Evolutionary conservation across 169 alveolate genomes (phyloP).

Genomic region (Prorocentrum cordatum): DNA sequence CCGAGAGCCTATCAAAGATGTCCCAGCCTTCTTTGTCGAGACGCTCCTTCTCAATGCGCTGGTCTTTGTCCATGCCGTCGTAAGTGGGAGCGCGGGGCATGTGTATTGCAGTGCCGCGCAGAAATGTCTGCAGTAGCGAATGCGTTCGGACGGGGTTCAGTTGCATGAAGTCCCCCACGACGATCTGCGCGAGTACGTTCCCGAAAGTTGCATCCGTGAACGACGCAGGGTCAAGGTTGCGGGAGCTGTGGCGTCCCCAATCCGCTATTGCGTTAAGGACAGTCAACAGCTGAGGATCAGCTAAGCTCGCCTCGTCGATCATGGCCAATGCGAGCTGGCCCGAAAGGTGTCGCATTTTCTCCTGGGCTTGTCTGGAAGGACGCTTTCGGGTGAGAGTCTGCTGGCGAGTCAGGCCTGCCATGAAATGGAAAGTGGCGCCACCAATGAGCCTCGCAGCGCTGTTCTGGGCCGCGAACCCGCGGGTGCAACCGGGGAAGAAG

Average conservation of each 20-base stretch:
- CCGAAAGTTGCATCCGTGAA: no score
- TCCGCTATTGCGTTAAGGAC: no score
- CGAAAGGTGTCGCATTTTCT: neutral
- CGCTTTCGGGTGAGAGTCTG: neutral
- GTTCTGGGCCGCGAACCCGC: neutral
- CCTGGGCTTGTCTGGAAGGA: neutral
- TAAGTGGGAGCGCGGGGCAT: neutral
- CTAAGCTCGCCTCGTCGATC: neutral
- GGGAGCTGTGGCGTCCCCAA: no score
- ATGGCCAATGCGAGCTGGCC: neutral
- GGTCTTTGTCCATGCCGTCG: neutral
- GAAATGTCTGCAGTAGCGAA: neutral
- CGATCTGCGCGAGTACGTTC: no score
- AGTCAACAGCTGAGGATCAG: neutral
- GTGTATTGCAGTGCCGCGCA: neutral
- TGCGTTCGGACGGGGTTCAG: neutral
- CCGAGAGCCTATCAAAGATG: neutral
- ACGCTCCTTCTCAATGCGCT: neutral
- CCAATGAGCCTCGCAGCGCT: neutral
- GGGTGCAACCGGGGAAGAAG: neutral
- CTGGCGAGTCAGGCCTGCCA: neutral
- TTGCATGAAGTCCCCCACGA: no score
- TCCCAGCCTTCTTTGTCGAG: neutral
- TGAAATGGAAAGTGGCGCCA: neutral
- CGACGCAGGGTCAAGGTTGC: no score